A percentile compares a stretch with the other conserved stretches of the same genome.
These are phyloP conservation scores for Tylopilus sp. DNA, from an alignment of 768 basidiomycete genomes.

Conservation along the genomic window DNA sequence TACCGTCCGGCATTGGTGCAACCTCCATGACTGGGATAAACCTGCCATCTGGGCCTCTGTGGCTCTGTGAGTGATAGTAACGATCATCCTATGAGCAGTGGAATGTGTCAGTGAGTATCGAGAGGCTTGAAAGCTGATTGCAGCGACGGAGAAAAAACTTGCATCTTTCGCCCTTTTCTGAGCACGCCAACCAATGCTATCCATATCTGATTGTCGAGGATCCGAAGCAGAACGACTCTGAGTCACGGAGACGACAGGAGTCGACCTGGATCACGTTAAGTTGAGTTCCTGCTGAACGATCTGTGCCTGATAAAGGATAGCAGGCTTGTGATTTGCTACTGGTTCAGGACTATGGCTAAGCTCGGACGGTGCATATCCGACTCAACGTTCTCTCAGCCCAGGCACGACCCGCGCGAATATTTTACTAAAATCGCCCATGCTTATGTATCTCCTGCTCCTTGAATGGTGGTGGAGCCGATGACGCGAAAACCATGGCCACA, in stretches of 20 bases:
- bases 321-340: not conserved
- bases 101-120: not conserved
- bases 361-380: too few relatives aligned
- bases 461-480: too few relatives aligned
- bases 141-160: conserved; percentile 12
- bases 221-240: not conserved
- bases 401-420: too few relatives aligned
- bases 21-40: conserved; percentile 56
- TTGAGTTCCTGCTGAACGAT: not conserved
- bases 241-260: not conserved
- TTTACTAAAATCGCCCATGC: too few relatives aligned
- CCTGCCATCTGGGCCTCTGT: conserved; percentile 46
- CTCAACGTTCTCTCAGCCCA: too few relatives aligned
- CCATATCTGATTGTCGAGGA: conserved; percentile 43
- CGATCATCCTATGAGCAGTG: conserved; percentile 29
- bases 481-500: too few relatives aligned
- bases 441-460: too few relatives aligned
- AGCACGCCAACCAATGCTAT: conserved; percentile 76
- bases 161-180: conserved; percentile 58
- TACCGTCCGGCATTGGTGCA: conserved; percentile 54
- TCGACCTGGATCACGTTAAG: not conserved
- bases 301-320: not conserved
- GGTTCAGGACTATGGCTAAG: too few relatives aligned
- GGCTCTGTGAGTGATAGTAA: conserved; percentile 25
- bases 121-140: not conserved